phyloP scores from a whole-genome alignment of 768 basidiomycete species.

The Suillus luteus region DNA sequence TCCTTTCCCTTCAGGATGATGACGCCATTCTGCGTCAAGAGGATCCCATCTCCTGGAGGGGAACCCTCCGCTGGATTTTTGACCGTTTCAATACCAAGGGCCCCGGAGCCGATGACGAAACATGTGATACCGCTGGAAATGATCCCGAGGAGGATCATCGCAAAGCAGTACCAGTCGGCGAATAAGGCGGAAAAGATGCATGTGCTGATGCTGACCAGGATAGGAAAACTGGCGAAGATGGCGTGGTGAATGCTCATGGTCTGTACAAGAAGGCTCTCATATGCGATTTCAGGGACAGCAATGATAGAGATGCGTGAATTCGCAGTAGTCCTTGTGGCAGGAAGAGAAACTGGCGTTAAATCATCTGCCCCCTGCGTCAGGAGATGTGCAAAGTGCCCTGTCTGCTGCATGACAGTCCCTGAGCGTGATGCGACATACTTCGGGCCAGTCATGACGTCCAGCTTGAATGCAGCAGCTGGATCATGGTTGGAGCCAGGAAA shows the following conservation, averaged over 20 bases:
- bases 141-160: conserved; percentile 34
- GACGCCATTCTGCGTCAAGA: conserved; percentile 21
- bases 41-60: conserved; percentile 28
- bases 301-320: neutral
- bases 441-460: conserved; percentile 31
- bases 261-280: neutral
- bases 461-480: conserved; percentile 25
- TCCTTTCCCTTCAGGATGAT: conserved; percentile 30
- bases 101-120: conserved; percentile 27
- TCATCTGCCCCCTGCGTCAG: conserved; percentile 11
- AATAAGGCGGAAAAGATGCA: conserved; percentile 27
- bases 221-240: conserved; percentile 25
- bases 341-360: neutral
- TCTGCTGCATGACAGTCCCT: conserved; percentile 21
- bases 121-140: conserved; percentile 31
- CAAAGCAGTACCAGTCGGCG: conserved; percentile 34
- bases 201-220: conserved; percentile 20
- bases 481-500: conserved; percentile 27
- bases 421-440: conserved; percentile 26
- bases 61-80: conserved; percentile 19
- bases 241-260: neutral
- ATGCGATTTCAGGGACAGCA: neutral
- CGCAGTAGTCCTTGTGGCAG: conserved; percentile 13
- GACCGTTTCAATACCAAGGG: conserved; percentile 21
- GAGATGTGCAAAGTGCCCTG: conserved; percentile 28